Evolutionary conservation across 1,139 yeast genomes (phyloP).

Genomic region (Entelexis paramagnoliae): DNA sequence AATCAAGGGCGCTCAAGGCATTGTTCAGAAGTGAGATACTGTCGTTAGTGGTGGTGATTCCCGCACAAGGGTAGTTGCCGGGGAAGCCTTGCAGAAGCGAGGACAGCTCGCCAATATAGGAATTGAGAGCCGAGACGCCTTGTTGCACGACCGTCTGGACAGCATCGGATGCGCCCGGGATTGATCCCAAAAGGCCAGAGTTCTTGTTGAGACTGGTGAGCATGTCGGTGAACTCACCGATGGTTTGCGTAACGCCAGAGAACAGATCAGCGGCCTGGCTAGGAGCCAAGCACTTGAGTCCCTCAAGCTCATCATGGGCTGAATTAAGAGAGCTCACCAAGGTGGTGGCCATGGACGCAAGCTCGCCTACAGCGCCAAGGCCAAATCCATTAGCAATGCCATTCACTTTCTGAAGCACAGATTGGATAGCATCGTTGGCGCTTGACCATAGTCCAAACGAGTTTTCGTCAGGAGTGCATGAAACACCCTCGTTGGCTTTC

Average conservation of each 20-base stretch:
- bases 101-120: neutral
- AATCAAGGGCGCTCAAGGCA: neutral
- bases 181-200: neutral
- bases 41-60: neutral
- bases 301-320: neutral
- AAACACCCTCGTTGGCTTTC: neutral
- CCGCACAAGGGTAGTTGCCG: neutral
- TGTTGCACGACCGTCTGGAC: neutral
- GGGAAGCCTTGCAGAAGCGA: conserved; percentile 9
- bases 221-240: neutral
- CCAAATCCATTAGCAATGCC: neutral
- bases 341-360: neutral
- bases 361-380: neutral
- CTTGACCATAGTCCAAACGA: neutral
- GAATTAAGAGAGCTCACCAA: neutral
- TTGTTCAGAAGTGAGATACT: neutral
- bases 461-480: neutral
- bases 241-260: neutral
- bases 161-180: neutral
- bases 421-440: neutral
- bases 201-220: neutral
- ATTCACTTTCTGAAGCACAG: neutral
- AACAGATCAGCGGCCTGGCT: neutral
- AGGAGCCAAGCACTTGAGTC: neutral
- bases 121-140: neutral